Base-by-base conservation (phyloP, 805 yeast genomes). In the Candida nemodendra region DNA sequence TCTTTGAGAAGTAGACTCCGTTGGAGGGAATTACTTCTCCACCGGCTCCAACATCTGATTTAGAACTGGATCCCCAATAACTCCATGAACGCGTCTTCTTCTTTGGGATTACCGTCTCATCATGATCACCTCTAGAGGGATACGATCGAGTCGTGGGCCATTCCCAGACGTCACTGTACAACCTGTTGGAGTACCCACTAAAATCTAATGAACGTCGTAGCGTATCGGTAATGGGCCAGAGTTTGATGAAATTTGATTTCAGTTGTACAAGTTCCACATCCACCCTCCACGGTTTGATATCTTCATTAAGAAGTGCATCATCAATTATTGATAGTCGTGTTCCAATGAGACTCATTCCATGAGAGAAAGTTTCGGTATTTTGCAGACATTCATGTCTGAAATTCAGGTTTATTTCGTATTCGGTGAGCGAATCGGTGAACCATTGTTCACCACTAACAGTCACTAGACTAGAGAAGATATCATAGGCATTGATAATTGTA, bases 161-260 rank as follows among this genome's bases (percentile, higher is more conserved):
- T 2, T 26, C 33, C 43, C 51, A 51, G 6, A 27, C 13, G 22
- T 23, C 24, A 9, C 27, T 26, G 7, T 23, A 36, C 5, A 45
- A 9, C n/a, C 29, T 18, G 37, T 54, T 54, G 13, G 57, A 47
- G 6, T 21, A 3, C 4, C 26, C 22, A 8, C 42, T 29, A 29
- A 52, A 54, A 1, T n/a, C 17, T 13, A 38, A 24, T 0, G 51
- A 40, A 9, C 55, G 41, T 30, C 31, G 34, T 3, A 54, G 36
- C 36, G 48, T 42, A 26, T 51, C 56, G 1, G 61, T 54, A 24
- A 56, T 45, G 3, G 61, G 61, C 61, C 61, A 56, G 9, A 54
- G 24, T 26, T 45, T 40, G 18, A 42, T 42, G 35, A 34, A 46
- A 21, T 41, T 41, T 9, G 53, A 38, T 31, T 47, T 52, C 27